Conservation (phyloP, 305 asterid species). For the Solanum hybrid region DNA sequence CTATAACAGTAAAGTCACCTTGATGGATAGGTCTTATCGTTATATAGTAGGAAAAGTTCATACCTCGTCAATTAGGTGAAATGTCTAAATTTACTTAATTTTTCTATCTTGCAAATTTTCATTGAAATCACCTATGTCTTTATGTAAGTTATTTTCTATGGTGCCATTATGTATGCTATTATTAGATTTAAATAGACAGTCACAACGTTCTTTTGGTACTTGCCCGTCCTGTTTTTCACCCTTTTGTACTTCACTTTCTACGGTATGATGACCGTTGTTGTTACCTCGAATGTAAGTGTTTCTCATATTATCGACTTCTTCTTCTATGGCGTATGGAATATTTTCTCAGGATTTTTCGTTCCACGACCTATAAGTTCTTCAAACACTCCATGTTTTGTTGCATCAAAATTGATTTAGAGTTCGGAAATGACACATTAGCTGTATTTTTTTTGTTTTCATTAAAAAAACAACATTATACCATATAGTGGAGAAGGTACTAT, state of each 20-base stretch:
- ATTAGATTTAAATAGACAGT: not conserved
- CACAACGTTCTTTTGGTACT: not conserved
- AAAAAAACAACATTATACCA: not conserved
- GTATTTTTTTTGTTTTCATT: not conserved
- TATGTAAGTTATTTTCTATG: not conserved
- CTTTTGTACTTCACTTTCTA: not conserved
- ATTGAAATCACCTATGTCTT: not conserved
- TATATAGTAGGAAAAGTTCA: not conserved
- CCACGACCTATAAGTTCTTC: not conserved
- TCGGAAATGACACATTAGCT: not conserved
- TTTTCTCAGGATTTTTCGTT: not conserved
- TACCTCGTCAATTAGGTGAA: not conserved
- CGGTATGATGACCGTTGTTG: not conserved
- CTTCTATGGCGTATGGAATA: not conserved
- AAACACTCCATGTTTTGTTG: not conserved
- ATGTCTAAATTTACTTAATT: not conserved
- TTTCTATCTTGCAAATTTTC: not conserved
- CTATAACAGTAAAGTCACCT: not conserved
- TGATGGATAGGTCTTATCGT: not conserved
- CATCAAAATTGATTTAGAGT: not conserved
- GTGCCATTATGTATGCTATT: not conserved
- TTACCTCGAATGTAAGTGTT: not conserved
- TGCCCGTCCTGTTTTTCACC: not conserved
- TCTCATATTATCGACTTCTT: not conserved
- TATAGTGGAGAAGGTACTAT: not conserved